Base-by-base conservation (phyloP, 306 rosid genomes). In the Acacia confusa region DNA sequence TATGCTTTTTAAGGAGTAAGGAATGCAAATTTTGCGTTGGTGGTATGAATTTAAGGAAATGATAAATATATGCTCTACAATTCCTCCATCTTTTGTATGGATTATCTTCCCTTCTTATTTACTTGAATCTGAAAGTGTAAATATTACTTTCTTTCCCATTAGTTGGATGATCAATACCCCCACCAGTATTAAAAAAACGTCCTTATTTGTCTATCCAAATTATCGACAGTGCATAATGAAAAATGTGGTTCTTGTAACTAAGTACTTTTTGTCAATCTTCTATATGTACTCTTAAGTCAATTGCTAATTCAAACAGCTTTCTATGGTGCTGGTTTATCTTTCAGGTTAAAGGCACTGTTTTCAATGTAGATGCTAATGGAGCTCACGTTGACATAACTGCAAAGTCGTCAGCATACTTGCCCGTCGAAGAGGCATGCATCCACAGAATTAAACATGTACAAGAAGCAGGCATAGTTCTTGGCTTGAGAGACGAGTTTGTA, bases 351-450 rank as follows among this genome's bases (percentile, higher is more conserved):
- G 99, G 99, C 55, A 92, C 89, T 12, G 97, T 93, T 67, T 92
- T 88, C 83, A 78, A 78, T 65, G 90, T 88, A 8, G 99, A 95
- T 82, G 53, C 47, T 7, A 77, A 81, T 82, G 98, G 99, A 55
- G 99, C 99, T 47, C 82, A 89, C 83, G 94, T 95, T 61, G 97
- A 95, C 86, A 92, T 91, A 75, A 86, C 91, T 48, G 93, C 97
- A 11, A 95, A 95, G 84, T 95, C 99, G 22, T 86, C 97, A 0
- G 97, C 99, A 13, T 92, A 90, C 83, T 91, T 95, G 90, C 97
- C 97, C 3, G 40, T 93, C 61, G 88, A 83, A 77, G 99, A 93
- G 89, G 93, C 98, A 7, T 81, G 90, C 75, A 88, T 91, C 79
- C 89, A 87, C 84, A 88, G 53, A 83, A 83, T 93, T 81, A 93